These are phyloP conservation scores for Podaxis sp. DNA, from an alignment of 768 basidiomycete genomes.

Conservation along the genomic window DNA sequence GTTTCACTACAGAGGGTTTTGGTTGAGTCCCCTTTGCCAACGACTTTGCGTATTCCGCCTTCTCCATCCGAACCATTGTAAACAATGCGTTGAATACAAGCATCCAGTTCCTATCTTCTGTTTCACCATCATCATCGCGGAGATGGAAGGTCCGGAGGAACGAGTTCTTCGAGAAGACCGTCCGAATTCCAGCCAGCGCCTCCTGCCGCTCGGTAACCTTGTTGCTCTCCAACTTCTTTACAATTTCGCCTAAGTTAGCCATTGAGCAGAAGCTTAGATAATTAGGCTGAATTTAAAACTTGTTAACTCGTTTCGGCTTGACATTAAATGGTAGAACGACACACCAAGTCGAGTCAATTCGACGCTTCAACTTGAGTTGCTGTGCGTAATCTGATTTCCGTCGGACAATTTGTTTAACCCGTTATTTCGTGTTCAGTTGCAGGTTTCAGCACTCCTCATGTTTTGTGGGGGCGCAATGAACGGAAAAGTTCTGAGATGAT, in stretches of 20 bases:
- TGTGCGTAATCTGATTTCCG: neutral
- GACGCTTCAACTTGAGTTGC: neutral
- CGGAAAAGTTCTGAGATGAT: neutral
- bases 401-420: no score
- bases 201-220: slow-evolving; percentile 73
- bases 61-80: slow-evolving; percentile 62
- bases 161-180: slow-evolving; percentile 48
- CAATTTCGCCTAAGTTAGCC: slow-evolving; percentile 43
- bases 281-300: neutral
- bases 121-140: slow-evolving; percentile 30
- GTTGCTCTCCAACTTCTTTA: slow-evolving; percentile 55
- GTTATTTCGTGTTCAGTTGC: neutral
- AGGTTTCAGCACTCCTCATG: neutral
- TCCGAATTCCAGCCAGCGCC: slow-evolving; percentile 52
- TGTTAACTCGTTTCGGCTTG: neutral
- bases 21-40: slow-evolving; percentile 28
- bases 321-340: neutral
- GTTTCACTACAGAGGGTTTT: slow-evolving; percentile 21
- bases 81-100: slow-evolving; percentile 76
- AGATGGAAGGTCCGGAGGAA: slow-evolving; percentile 45
- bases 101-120: slow-evolving; percentile 51
- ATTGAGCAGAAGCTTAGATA: neutral
- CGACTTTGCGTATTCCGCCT: slow-evolving; percentile 39
- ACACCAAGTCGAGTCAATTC: neutral
- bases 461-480: neutral